A percentile compares a stretch with the other conserved stretches of the same genome.
Evolutionary conservation across 768 basidiomycete genomes (phyloP).

Genomic region (Kondoa subrosea): DNA sequence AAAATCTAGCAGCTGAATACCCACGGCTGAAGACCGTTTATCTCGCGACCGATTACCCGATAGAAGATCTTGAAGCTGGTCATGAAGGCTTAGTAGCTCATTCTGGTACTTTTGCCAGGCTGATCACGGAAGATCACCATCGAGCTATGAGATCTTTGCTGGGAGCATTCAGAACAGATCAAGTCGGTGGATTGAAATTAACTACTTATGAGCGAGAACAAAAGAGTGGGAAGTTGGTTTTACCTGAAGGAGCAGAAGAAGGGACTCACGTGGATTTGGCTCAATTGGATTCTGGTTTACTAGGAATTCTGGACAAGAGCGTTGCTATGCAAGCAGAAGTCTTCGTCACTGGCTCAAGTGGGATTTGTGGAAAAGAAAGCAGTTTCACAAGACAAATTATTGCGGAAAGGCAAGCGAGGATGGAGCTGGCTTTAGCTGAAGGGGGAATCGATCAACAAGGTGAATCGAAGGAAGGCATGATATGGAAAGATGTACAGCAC

Average conservation of each 20-base stretch:
- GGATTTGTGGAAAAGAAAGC: conserved; percentile 32
- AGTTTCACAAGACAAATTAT: conserved; percentile 45
- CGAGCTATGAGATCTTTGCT: conserved; percentile 38
- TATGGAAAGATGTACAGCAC: neutral
- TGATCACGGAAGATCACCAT: conserved; percentile 36
- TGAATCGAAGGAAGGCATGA: no score
- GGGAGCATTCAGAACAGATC: conserved; percentile 36
- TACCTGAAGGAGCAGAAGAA: conserved; percentile 11
- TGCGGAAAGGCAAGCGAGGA: conserved; percentile 34
- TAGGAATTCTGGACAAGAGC: conserved; percentile 45
- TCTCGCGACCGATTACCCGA: conserved; percentile 45
- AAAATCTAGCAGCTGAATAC: conserved; percentile 21
- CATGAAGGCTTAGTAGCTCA: conserved; percentile 25
- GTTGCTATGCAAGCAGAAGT: conserved; percentile 39
- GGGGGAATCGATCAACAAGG: conserved; percentile 13
- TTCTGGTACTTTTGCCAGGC: conserved; percentile 39
- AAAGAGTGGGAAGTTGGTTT: conserved; percentile 3
- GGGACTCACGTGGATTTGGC: conserved; percentile 14
- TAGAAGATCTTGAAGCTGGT: conserved; percentile 25
- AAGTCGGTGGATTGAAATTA: conserved; percentile 36
- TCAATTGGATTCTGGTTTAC: conserved; percentile 38
- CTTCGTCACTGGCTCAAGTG: conserved; percentile 41
- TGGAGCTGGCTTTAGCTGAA: conserved; percentile 18
- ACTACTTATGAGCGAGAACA: conserved; percentile 38
- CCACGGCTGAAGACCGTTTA: conserved; percentile 37